A percentile compares a stretch with the other conserved stretches of the same genome.
Conservation (phyloP, 768 basidiomycete species). For the Piloderma croceum region DNA sequence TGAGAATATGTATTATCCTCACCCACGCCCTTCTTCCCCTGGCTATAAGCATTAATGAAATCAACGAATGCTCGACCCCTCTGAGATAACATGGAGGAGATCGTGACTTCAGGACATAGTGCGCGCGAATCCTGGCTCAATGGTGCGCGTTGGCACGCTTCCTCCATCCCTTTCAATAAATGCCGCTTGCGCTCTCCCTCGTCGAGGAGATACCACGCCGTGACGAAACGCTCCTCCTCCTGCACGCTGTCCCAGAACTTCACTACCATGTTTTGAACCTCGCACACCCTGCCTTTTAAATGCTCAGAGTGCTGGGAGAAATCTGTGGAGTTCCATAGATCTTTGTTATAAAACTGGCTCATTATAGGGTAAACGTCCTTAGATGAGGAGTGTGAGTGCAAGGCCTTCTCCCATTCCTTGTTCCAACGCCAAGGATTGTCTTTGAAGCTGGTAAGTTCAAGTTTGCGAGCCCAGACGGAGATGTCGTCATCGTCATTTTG, state of each 20-base stretch:
- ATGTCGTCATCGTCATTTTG: too few relatives aligned
- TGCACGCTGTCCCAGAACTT: constrained; percentile 3
- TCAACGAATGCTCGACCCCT: constrained; percentile 6
- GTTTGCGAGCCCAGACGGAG: too few relatives aligned
- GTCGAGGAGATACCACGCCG: constrained; percentile 15
- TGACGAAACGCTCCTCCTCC: constrained; percentile 5
- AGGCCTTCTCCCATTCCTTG: constrained; percentile 17
- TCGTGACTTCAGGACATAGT: constrained; percentile 15
- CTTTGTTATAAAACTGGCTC: neutral
- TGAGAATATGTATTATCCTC: constrained; percentile 6
- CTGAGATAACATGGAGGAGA: constrained; percentile 6
- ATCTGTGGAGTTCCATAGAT: neutral
- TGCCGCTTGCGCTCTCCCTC: constrained; percentile 9
- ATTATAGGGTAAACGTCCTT: constrained; percentile 9
- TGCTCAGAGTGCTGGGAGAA: neutral
- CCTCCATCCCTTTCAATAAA: constrained; percentile 12
- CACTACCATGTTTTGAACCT: neutral
- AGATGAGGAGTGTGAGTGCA: constrained; percentile 8
- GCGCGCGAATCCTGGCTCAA: constrained; percentile 11
- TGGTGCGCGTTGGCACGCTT: constrained; percentile 3
- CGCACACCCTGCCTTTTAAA: neutral
- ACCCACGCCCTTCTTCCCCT: constrained; percentile 1
- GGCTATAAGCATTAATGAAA: constrained; percentile 1
- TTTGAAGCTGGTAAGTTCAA: too few relatives aligned
- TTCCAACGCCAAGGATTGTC: constrained; percentile 14